Conservation (phyloP, 495 filamentous ascomycete genomes). For the Podospora pseudopauciseta region DNA sequence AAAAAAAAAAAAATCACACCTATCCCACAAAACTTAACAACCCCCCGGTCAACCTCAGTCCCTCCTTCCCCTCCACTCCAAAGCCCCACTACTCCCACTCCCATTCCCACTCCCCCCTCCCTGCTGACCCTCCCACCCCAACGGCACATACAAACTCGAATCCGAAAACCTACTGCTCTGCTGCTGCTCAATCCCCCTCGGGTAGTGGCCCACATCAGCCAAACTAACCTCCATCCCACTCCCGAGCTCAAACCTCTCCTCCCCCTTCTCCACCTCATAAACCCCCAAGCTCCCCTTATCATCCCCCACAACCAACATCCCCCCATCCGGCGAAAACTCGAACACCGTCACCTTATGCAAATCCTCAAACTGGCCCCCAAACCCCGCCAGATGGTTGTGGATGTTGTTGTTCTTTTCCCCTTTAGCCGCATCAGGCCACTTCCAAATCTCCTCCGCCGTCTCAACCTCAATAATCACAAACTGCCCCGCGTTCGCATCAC, state of each 20-base stretch:
- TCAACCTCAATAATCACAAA: conserved; percentile 28
- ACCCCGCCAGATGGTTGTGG: conserved; percentile 6
- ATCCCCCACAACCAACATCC: conserved; percentile 28
- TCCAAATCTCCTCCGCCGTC: conserved; percentile 25
- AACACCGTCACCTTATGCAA: conserved; percentile 28
- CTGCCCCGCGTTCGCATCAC: conserved; percentile 13
- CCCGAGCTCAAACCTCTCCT: conserved; percentile 18
- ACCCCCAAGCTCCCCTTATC: conserved; percentile 23
- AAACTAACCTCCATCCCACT: conserved; percentile 13
- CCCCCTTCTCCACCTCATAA: conserved; percentile 23
- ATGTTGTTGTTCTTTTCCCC: conserved; percentile 2
- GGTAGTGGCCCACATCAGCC: neutral
- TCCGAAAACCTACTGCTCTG: conserved; percentile 3
- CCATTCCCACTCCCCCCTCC: neutral
- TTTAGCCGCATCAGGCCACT: conserved; percentile 24
- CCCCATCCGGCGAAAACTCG: conserved; percentile 29
- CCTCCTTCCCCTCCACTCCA: neutral
- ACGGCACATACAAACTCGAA: conserved; percentile 11
- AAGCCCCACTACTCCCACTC: neutral
- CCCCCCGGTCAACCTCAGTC: neutral
- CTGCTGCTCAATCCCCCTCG: neutral
- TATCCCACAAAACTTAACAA: neutral
- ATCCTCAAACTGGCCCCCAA: conserved; percentile 26
- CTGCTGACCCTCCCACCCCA: conserved; percentile 1
- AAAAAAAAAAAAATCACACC: neutral